A percentile compares a stretch with the other conserved stretches of the same genome.
These are phyloP conservation scores for Starmerella vaccinii DNA, from an alignment of 805 yeast genomes.

Conservation along the genomic window DNA sequence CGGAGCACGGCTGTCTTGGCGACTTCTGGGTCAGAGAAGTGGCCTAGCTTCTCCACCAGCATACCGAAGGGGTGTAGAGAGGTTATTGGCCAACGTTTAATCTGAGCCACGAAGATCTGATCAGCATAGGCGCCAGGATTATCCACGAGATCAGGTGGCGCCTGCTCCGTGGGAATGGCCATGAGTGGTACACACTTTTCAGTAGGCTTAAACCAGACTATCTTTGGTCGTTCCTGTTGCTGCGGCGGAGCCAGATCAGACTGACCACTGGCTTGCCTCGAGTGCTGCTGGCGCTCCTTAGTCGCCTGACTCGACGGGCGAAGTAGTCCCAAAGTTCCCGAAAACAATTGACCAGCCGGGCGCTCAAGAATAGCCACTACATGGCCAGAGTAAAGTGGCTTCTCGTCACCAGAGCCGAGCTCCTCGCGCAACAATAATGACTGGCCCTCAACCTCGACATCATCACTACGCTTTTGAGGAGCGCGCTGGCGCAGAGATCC, in stretches of 20 bases:
- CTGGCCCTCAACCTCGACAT: slow-evolving; percentile 97
- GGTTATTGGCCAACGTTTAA: slow-evolving; percentile 98
- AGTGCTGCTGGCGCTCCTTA: slow-evolving; percentile 46
- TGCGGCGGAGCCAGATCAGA: neutral
- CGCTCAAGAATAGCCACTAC: slow-evolving; percentile 97
- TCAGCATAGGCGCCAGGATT: slow-evolving; percentile 75
- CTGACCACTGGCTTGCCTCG: neutral
- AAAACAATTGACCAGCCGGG: slow-evolving; percentile 90
- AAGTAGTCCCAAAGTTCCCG: slow-evolving; percentile 85
- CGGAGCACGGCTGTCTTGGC: slow-evolving; percentile 83
- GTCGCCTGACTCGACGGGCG: slow-evolving; percentile 94
- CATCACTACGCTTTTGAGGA: slow-evolving; percentile 93
- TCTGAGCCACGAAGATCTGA: slow-evolving; percentile 82
- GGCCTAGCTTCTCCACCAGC: slow-evolving; percentile 74
- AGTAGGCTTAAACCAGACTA: slow-evolving; percentile 98
- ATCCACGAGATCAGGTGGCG: slow-evolving; percentile 89
- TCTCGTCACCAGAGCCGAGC: slow-evolving; percentile 60
- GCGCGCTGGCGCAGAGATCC: slow-evolving; percentile 93
- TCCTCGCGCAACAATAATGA: slow-evolving; percentile 84
- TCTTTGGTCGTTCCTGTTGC: slow-evolving; percentile 53
- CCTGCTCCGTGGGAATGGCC: slow-evolving; percentile 98
- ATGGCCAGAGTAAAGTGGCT: slow-evolving; percentile 94
- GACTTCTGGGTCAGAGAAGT: slow-evolving; percentile 61
- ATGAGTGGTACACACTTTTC: slow-evolving; percentile 95
- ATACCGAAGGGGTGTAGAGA: slow-evolving; percentile 98